Evolutionary conservation across 805 yeast genomes (phyloP), one percentile per base, ranked within the genome.

Genomic region (Zygotorulaspora florentina): DNA sequence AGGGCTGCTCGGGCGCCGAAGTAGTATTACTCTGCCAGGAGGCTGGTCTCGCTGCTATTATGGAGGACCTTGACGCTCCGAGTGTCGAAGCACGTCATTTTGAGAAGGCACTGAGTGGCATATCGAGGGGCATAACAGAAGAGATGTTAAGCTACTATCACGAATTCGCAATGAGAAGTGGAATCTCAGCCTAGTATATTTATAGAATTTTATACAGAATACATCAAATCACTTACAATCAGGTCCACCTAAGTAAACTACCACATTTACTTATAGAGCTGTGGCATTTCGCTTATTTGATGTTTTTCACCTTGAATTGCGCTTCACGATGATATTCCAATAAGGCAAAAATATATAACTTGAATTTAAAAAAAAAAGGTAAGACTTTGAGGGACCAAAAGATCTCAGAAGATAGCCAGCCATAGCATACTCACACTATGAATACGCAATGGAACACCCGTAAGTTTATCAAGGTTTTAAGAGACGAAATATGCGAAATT

Each of bases 1-100:
- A 85, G 0, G 98, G 99, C 0, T 89, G 95, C 59, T 89, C 97
- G 0, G 99, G 99, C 30, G 96, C 98, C 0, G 99, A 93, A 65
- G 87, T 93, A 31, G 95, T 90, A 0, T 73, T 89, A 16, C 64
- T 91, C 16, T 87, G 96, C 57, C 98, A 90, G 64, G 97, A 91
- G 65, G 96, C 98, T 0, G 99, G 99, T 2, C 68, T 93, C 10
- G 79, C 85, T n/a, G 96, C 98, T 0, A 81, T 93, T 47, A 88
- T 87, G 83, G 96, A 87, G 54, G 68, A 85, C 51, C 65, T 75
- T 5, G 68, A 79, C 3, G 75, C 85, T 8, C 58, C 59, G 1
- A 53, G 55, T 6, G 95, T 90, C 0, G 64, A 66, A n/a, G 72
- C 70, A 48, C 69, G 70, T 27, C 96, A 93, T 62, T 89, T 88